Evolutionary conservation across 345 rosid genomes (phyloP), one percentile per base, ranked within the genome.

Genomic region (Turnera subulata): DNA sequence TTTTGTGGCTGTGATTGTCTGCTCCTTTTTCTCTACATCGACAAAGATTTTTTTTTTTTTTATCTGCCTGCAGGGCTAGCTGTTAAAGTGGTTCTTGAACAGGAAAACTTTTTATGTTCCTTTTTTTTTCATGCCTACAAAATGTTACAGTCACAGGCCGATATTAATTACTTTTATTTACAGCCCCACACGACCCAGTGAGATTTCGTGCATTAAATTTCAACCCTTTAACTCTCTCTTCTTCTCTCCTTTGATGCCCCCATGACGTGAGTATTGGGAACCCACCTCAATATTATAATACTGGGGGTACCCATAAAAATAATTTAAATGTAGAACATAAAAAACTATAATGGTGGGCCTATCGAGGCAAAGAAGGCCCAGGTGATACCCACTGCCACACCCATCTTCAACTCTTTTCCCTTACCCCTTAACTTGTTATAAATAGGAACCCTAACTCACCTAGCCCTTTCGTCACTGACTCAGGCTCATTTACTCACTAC

Each of bases 351-450:
- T 64, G 71, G 78, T 80, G 85, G 81, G 87, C 70, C 77, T 74
- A 29, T 49, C 71, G 73, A 74, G 74, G 72, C 82, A 55, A 58
- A 62, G 61, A 55, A 67, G 80, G 80, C 79, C 86, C 84, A 72
- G 76, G 80, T 62, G 71, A 68, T 76, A 62, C 76, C 71, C 81
- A 73, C 82, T 82, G 82, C 84, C 82, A 77, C 78, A 72, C 74
- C 74, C 75, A 23, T 72, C 71, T 65, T 66, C 77, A 24, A 38
- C 57, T 33, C 45, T 40, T 9, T 35, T 46, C 19, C 6, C 26
- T 17, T 4, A 18, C 23, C 26, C 2, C 17, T 56, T 18, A 55
- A 50, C 58, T 63, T 56, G 50, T 55, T 84, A 84, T 87, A 87
- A 82, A 82, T 82, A 75, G 8, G 11, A 60, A 49, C 56, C 57